Evolutionary conservation across 768 basidiomycete species (phyloP), one percentile per base, ranked within the genome.

Genomic region (Lactarius tabidus): DNA sequence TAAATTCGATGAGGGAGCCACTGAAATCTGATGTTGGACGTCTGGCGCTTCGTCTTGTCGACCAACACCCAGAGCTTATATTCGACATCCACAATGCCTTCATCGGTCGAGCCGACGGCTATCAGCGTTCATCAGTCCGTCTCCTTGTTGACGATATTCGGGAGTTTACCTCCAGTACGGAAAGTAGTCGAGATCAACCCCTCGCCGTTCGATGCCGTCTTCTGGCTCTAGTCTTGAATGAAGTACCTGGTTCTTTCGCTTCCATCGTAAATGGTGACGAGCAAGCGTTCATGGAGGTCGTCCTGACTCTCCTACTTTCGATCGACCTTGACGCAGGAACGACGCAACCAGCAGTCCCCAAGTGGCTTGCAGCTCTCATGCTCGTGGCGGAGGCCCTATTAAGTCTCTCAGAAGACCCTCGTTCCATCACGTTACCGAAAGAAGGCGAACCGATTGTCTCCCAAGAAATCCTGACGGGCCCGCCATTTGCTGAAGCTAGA

Each of bases 11-110:
- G 23, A 82, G 95, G 20, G 85, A 90, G 61, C 79, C 85, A 33
- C 74, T 95, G 39, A 85, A 86, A 67, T 79, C 80, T 10, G 79
- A 79, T 26, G 80, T 98, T 67, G 84, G 89, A 54, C 79, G 81
- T 20, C 86, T 85, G 53, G 89, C 93, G 0, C 78, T 99, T 62
- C 76, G 79, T 14, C 82, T 99, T 35, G 87, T 96, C 54, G 95
- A 97, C 72, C 86, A 91, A 67, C 89, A 95, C 71, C 86, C 90
- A 3, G 87, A 89, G 9, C 83, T 98, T 61, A 85, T 97, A 48
- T 97, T 95, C 72, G 94, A 97, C 72, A 82, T 97, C 41, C 86
- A 90, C 69, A 82, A 82, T 29, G 90, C 91, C 26, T 95, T 97
- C 75, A 82, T 90, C 63, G 86, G 87, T 31, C 78, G 84, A 14